A percentile compares a stretch with the other conserved stretches of the same genome.
Conservation (phyloP, 2,329 filamentous ascomycete species). For the Scedosporium dehoogii region DNA sequence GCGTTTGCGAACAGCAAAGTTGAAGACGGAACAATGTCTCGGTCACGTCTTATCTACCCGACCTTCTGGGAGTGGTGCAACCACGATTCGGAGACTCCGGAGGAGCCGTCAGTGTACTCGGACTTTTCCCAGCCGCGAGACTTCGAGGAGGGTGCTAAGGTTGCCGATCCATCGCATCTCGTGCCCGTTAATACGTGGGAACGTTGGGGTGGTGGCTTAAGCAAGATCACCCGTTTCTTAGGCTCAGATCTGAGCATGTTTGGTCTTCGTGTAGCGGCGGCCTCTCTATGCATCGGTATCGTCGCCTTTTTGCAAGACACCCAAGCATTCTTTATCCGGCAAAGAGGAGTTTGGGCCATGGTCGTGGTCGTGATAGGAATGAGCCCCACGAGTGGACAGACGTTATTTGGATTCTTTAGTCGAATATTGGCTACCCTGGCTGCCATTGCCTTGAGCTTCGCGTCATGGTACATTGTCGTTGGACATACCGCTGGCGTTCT, state of each 20-base stretch:
- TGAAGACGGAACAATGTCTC: not conserved
- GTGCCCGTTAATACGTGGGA: not conserved
- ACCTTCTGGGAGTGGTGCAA: not conserved
- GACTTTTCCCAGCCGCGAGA: not conserved
- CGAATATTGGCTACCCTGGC: not conserved
- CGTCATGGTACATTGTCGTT: constrained; percentile 3
- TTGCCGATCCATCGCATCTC: not conserved
- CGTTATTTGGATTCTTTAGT: constrained; percentile 2
- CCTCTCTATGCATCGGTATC: constrained; percentile 3
- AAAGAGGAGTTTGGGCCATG: constrained; percentile 3
- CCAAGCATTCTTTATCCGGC: constrained; percentile 3
- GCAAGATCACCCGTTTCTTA: not conserved
- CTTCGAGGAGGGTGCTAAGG: not conserved
- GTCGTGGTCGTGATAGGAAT: constrained; percentile 3
- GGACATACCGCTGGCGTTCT: not conserved
- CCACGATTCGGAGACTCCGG: not conserved
- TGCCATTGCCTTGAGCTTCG: not conserved
- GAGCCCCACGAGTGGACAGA: constrained; percentile 4
- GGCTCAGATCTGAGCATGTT: constrained; percentile 5
- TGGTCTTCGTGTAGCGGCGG: not conserved
- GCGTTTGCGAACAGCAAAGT: constrained; percentile 3
- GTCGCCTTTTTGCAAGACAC: not conserved
- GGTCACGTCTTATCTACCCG: not conserved
- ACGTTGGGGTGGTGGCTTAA: not conserved
- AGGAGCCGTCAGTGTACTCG: not conserved